Evolutionary conservation across 257 asterid genomes (phyloP).

Genomic region (Euphrasia confusa): DNA sequence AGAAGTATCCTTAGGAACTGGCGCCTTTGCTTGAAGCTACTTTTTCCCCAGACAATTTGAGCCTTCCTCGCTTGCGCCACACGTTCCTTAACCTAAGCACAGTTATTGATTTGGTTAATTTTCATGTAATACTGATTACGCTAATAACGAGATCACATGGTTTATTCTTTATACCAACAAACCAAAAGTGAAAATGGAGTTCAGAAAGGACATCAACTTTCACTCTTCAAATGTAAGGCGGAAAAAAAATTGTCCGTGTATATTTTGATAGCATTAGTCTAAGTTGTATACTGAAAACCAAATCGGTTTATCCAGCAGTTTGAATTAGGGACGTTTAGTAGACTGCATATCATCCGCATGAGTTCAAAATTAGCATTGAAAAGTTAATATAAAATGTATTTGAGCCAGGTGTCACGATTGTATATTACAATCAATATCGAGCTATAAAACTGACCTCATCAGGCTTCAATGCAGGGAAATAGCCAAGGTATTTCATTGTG

Average conservation of each 20-base stretch:
- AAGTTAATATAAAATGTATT: neutral
- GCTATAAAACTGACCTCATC: slow-evolving; percentile 62
- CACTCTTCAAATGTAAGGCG: slow-evolving; percentile 10
- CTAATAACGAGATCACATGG: slow-evolving; percentile 6
- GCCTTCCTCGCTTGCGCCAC: slow-evolving; percentile 89
- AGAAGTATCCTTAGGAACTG: slow-evolving; percentile 89
- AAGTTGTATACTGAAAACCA: slow-evolving; percentile 12
- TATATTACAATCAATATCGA: slow-evolving; percentile 7
- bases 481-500: slow-evolving; percentile 93
- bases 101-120: slow-evolving; percentile 26
- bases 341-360: slow-evolving; percentile 8
- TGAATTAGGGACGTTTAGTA: slow-evolving; percentile 6
- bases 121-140: slow-evolving; percentile 15
- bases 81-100: slow-evolving; percentile 77
- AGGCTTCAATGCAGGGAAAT: slow-evolving; percentile 74
- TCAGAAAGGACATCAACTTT: slow-evolving; percentile 18
- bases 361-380: slow-evolving; percentile 12
- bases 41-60: slow-evolving; percentile 85
- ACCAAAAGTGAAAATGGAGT: slow-evolving; percentile 6
- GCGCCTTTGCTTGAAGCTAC: slow-evolving; percentile 97
- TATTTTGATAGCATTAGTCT: slow-evolving; percentile 1
- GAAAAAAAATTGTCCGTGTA: neutral
- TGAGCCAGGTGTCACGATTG: slow-evolving; percentile 3
- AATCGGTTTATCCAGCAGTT: slow-evolving; percentile 15
- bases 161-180: slow-evolving; percentile 2